Evolutionary conservation across 169 alveolate species (phyloP), one percentile per base, ranked within the genome.

Genomic region (Plasmodium sp.): DNA sequence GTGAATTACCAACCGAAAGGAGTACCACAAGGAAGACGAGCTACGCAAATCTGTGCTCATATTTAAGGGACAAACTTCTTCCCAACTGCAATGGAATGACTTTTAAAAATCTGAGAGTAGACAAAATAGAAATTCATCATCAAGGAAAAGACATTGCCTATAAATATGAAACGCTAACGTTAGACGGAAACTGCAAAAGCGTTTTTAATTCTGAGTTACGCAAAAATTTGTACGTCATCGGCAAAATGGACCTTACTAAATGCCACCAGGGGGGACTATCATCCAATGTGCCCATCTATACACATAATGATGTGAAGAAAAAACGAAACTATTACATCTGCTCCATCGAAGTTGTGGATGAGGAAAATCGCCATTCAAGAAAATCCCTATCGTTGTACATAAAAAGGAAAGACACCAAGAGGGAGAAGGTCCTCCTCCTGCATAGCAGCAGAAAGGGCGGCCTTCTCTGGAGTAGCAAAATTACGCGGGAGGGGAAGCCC

Each of bases 171-270:
- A 16, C 79, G 6, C 22, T 72, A 73, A 84, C 43, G 77, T 71
- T 6, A 84, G 41, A 27, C 33, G 34, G n/a, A 5, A 39, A 45
- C 33, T 22, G 51, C 22, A 39, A 72, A n/a, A 27, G 34, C 27
- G 62, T 41, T 45, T 41, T 72, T 34, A n/a, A 39, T 39, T 16
- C 18, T 27, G 77, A 73, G 27, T 73, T 84, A 16, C 48, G 79
- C n/a, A 84, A 84, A 72, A 84, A 84, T 84, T 27, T 84, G 7
- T 84, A 73, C 62, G 27, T 31, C 54, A 71, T 71, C 45, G 84
- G 75, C 43, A 45, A 12, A 16, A 9, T 74, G 36, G 56, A 84
- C 48, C 9, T 84, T 2, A 84, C 22, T 9, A 27, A 74, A 39
- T 62, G n/a, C 12, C 43, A 3, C 12, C 9, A 22, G 14, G 34